Percentiles rank a stretch among this genome's conserved stretches.
These are phyloP conservation scores for Gloeostereum incarnatum DNA, from an alignment of 768 basidiomycete species.

Conservation along the genomic window DNA sequence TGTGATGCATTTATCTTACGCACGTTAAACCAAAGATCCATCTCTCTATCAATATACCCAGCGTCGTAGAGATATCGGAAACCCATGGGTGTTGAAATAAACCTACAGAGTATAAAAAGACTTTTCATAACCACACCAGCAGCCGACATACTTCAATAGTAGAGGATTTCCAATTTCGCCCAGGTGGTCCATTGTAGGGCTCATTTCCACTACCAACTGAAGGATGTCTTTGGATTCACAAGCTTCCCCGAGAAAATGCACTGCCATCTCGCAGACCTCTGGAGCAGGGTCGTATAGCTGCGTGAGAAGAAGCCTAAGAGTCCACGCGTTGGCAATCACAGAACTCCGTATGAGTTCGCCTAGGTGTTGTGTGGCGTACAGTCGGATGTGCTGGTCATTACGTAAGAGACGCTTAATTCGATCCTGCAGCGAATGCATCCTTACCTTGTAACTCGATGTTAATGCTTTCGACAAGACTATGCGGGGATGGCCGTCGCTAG, in stretches of 20 bases:
- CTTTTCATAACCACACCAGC: not conserved
- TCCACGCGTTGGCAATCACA: slow-evolving; percentile 72
- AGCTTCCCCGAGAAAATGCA: slow-evolving; percentile 81
- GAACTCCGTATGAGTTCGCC: slow-evolving; percentile 69
- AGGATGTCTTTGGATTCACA: slow-evolving; percentile 80
- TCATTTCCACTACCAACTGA: slow-evolving; percentile 88
- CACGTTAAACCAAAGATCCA: slow-evolving; percentile 96
- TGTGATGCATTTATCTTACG: slow-evolving; percentile 14
- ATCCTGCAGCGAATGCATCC: slow-evolving; percentile 5
- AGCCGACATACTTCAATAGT: slow-evolving; percentile 62
- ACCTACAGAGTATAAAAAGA: slow-evolving; percentile 35
- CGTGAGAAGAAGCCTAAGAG: slow-evolving; percentile 81
- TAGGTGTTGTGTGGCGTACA: slow-evolving; percentile 83
- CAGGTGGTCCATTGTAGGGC: slow-evolving; percentile 91
- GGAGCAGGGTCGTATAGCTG: slow-evolving; percentile 91
- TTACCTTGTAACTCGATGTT: slow-evolving; percentile 85
- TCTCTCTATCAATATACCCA: slow-evolving; percentile 88
- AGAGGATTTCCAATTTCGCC: slow-evolving; percentile 88
- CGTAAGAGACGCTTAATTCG: slow-evolving; percentile 1
- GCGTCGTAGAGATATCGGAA: slow-evolving; percentile 89
- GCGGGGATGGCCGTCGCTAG: slow-evolving; percentile 88
- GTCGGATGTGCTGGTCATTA: slow-evolving; percentile 61
- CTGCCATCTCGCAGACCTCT: slow-evolving; percentile 87
- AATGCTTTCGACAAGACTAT: slow-evolving; percentile 91
- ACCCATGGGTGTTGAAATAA: slow-evolving; percentile 89